phyloP scores from a whole-genome alignment of 2,329 filamentous ascomycete species.

The Mycosphaerella arachidis region DNA sequence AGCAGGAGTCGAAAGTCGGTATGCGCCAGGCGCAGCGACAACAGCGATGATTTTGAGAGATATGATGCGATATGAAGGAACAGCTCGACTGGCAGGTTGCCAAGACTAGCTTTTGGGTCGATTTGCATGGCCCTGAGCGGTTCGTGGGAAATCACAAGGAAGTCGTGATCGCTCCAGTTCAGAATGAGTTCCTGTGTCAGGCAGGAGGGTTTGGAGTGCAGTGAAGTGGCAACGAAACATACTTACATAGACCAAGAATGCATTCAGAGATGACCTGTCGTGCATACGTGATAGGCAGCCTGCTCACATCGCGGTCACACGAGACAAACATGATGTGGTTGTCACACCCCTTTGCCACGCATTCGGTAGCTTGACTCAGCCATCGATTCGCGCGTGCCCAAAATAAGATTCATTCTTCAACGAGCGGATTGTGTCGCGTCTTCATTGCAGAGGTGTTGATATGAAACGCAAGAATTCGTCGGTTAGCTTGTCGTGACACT shows the following conservation, averaged over 20 bases:
- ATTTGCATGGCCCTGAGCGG: not conserved
- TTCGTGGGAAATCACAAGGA: not conserved
- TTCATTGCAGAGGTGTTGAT: not conserved
- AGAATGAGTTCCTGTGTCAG: not conserved
- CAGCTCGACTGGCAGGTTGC: conserved; percentile 36
- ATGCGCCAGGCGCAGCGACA: conserved; percentile 36
- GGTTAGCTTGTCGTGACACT: not conserved
- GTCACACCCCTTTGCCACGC: not conserved
- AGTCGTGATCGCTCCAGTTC: not conserved
- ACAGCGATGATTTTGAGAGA: conserved; percentile 35
- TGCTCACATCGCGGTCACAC: not conserved
- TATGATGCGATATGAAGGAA: conserved; percentile 31
- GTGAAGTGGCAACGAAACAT: not conserved
- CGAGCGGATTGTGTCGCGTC: not conserved
- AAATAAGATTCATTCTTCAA: not conserved
- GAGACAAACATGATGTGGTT: not conserved
- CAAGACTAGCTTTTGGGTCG: not conserved
- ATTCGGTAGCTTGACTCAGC: not conserved
- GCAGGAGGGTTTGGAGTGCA: not conserved
- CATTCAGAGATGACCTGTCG: not conserved
- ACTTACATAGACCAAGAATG: not conserved
- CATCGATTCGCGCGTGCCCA: not conserved
- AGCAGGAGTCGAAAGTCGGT: conserved; percentile 26
- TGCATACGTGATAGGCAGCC: not conserved
- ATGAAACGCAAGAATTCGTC: not conserved